Base-by-base conservation (phyloP, 2,329 filamentous ascomycete species). In the Alternaria atra region DNA sequence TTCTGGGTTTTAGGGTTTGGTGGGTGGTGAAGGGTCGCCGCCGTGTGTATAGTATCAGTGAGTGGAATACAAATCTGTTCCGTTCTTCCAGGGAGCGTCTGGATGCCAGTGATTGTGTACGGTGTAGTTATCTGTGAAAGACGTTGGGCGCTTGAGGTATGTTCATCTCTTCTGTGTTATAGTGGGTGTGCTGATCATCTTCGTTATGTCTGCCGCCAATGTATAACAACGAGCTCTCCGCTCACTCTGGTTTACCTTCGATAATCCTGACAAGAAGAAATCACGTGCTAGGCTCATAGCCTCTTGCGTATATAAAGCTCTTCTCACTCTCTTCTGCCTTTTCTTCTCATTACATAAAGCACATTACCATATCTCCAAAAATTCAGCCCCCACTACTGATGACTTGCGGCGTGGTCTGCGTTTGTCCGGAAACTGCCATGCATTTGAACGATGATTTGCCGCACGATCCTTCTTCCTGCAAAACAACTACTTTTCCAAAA, bases 21-120 rank as follows among this genome's bases (percentile, higher is more conserved):
- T 2, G 8, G 8, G 32, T 50, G 30, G 2, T 12, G 20, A 15
- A 15, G 32, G 30, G 23, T 20, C 12, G 17, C 3, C 2, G 46
- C 30, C 32, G 13, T 15, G 30, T 37, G 46, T 50, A 50, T 50
- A 50, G 27, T 50, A 50, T 25, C 30, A 12, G 20, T 10, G 30
- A 37, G 23, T 27, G 20, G 46, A 50, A 50, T 50, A 10, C 2
- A 5, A 37, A 35, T n/a, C 13, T 25, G 20, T 37, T 37, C 15
- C 30, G 32, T 15, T 37, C 20, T 50, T 1, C 25, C 17, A 35
- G 27, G 2, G 3, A 6, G 46, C n/a, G 44, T 35, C 35, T 1
- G 2, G 30, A 12, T 34, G 17, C 17, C 5, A 20, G 6, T n/a
- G 10, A 6, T 6, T 43, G 12, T 43, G 23, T 6, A 2, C 0